Evolutionary conservation across 2,329 filamentous ascomycete species (phyloP).

Genomic region (Aspergillus floridensis): DNA sequence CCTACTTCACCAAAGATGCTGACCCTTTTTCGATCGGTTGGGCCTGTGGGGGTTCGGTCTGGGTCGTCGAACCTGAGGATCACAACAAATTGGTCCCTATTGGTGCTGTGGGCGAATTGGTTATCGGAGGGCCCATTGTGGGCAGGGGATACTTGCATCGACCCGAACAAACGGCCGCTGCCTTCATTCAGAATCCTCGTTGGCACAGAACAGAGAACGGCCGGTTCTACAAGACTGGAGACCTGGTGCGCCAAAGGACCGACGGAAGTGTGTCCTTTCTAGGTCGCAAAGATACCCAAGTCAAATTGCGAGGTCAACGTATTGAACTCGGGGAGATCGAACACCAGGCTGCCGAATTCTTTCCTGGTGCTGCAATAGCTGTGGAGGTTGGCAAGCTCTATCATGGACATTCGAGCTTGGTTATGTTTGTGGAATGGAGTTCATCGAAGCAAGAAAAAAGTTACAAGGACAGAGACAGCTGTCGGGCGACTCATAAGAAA

Average conservation of each 20-base stretch:
- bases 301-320: conserved; percentile 28
- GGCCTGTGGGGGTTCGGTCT: conserved; percentile 14
- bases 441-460: too few species aligned
- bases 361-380: too few species aligned
- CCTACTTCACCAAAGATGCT: background rate
- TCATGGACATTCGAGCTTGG: too few species aligned
- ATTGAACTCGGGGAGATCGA: conserved; percentile 28
- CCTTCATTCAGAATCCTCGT: conserved; percentile 26
- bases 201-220: conserved; percentile 12
- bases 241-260: conserved; percentile 32
- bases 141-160: conserved; percentile 40
- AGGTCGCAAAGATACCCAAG: conserved; percentile 52
- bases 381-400: too few species aligned
- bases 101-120: conserved; percentile 39
- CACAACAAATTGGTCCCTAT: conserved; percentile 13
- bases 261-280: conserved; percentile 32
- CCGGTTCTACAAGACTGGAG: conserved; percentile 36
- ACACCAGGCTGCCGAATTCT: background rate
- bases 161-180: conserved; percentile 20
- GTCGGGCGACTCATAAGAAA: too few species aligned
- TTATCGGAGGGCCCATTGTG: conserved; percentile 43
- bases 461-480: too few species aligned
- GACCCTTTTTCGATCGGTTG: conserved; percentile 9
- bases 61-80: conserved; percentile 27
- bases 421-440: too few species aligned